Percentiles rank a stretch among this genome's conserved stretches.
These are phyloP conservation scores for Myochromella boudieri DNA, from an alignment of 768 basidiomycete genomes.

Conservation along the genomic window DNA sequence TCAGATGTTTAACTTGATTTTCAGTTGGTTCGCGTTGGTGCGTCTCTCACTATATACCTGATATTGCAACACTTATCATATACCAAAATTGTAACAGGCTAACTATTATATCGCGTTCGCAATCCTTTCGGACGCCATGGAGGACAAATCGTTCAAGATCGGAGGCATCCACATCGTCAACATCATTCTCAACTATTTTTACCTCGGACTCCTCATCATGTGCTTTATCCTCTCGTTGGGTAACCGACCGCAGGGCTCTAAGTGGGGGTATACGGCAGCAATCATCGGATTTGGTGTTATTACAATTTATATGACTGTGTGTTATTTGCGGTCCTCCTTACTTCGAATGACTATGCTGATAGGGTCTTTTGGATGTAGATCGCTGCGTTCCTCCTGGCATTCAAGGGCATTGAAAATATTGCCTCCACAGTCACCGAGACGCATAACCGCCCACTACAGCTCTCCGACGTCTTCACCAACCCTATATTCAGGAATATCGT, in stretches of 20 bases:
- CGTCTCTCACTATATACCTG: no score
- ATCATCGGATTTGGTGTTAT: conserved; percentile 88
- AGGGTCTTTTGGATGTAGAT: conserved; percentile 38
- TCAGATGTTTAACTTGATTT: conserved; percentile 86
- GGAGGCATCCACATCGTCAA: conserved; percentile 72
- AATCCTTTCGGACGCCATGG: conserved; percentile 74
- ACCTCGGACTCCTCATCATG: conserved; percentile 81
- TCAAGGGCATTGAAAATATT: conserved; percentile 74
- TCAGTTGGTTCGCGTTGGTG: conserved; percentile 88
- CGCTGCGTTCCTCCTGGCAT: conserved; percentile 78
- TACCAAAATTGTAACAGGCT: no score
- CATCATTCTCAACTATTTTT: conserved; percentile 79
- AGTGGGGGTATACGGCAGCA: conserved; percentile 82
- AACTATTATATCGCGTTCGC: conserved; percentile 91
- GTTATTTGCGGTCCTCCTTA: conserved; percentile 15
- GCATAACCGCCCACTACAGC: conserved; percentile 43
- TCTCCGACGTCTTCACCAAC: conserved; percentile 73
- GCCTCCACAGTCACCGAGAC: conserved; percentile 25
- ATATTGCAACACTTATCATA: no score
- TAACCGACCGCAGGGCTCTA: conserved; percentile 89
- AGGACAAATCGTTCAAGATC: conserved; percentile 58
- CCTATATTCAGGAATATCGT: conserved; percentile 84
- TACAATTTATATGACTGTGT: conserved; percentile 95
- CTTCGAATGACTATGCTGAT: not conserved
- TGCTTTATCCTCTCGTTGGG: conserved; percentile 89